Evolutionary conservation across 306 rosid species (phyloP).

Genomic region (Vicia sativa): DNA sequence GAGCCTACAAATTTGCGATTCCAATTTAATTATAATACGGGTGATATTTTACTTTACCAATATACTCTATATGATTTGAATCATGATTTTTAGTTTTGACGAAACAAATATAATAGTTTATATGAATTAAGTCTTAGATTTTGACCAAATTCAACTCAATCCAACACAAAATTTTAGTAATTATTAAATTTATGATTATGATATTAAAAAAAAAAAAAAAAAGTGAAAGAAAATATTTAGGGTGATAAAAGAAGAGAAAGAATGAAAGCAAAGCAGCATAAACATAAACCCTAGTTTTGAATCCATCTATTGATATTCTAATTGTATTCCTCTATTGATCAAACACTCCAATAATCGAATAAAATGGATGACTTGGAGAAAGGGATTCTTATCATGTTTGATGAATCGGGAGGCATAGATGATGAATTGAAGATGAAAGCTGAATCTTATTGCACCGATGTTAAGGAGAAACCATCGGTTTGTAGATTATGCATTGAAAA

Average conservation of each 20-base stretch:
- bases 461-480: constrained; percentile 66
- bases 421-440: constrained; percentile 71
- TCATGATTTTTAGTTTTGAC: too few species aligned
- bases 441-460: constrained; percentile 62
- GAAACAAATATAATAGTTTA: too few species aligned
- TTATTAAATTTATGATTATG: too few species aligned
- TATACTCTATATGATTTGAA: too few species aligned
- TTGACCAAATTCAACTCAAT: too few species aligned
- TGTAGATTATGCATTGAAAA: constrained; percentile 77
- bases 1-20: too few species aligned
- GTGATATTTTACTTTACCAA: too few species aligned
- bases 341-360: background rate
- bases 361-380: constrained; percentile 90
- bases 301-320: background rate
- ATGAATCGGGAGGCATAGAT: constrained; percentile 70
- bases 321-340: too few species aligned
- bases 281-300: background rate
- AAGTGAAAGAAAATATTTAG: background rate
- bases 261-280: background rate
- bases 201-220: too few species aligned
- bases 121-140: too few species aligned
- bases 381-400: constrained; percentile 81
- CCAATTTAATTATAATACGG: too few species aligned
- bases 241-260: background rate
- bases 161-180: too few species aligned